Conservation (phyloP, 2,329 filamentous ascomycete species). For the Pseudogymnoascus sp. region DNA sequence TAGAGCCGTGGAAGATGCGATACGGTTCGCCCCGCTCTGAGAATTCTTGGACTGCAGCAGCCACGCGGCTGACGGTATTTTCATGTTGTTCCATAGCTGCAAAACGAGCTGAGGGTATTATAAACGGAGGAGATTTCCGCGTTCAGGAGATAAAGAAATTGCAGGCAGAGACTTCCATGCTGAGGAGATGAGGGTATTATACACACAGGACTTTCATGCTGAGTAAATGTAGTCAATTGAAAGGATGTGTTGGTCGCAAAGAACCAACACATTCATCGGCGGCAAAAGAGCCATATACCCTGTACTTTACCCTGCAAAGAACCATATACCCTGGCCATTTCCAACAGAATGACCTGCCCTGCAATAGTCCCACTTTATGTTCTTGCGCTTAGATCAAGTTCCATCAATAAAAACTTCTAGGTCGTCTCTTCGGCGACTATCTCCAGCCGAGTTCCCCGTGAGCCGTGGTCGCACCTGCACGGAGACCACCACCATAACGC, state of each 20-base stretch:
- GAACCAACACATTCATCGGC: neutral
- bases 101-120: neutral
- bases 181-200: neutral
- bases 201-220: neutral
- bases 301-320: neutral
- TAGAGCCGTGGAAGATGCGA: constrained; percentile 49
- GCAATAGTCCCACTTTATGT: neutral
- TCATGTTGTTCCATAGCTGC: constrained; percentile 27
- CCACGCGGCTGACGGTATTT: constrained; percentile 36
- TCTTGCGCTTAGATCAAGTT: neutral
- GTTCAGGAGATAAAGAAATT: neutral
- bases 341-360: neutral
- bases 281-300: neutral
- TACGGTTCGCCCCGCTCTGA: constrained; percentile 39
- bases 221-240: neutral
- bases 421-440: too few species aligned
- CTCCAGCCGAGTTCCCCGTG: too few species aligned
- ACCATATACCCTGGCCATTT: neutral
- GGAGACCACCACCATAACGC: too few species aligned
- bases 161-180: too few species aligned
- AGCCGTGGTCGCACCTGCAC: too few species aligned
- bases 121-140: neutral
- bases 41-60: constrained; percentile 37
- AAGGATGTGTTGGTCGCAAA: neutral
- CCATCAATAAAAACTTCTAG: too few species aligned